phyloP scores from a whole-genome alignment of 2,329 filamentous ascomycete genomes.

The Aspergillus bombycis region DNA sequence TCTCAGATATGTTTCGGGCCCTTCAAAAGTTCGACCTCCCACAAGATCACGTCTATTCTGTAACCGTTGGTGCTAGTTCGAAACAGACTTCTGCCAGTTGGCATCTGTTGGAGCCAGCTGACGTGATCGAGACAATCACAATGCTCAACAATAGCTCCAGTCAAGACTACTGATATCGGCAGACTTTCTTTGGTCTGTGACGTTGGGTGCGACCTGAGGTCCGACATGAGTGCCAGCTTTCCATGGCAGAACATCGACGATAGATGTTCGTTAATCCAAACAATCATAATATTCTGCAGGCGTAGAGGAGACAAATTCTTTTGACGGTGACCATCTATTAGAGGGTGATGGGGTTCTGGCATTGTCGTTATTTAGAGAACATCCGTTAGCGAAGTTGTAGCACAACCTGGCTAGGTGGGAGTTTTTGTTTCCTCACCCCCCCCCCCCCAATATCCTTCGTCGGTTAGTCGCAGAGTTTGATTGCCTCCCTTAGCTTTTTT shows the following conservation, averaged over 20 bases:
- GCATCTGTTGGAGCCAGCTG: conserved; percentile 84
- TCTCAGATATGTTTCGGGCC: conserved; percentile 77
- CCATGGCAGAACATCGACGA: not conserved
- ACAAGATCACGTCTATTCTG: conserved; percentile 76
- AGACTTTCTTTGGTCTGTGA: not conserved
- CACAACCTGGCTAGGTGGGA: not conserved
- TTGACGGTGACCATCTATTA: not conserved
- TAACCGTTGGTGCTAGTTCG: conserved; percentile 87
- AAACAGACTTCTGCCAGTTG: conserved; percentile 90
- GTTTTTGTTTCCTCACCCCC: too few relatives aligned
- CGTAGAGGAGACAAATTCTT: not conserved
- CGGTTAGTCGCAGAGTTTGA: not conserved
- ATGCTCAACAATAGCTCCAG: conserved; percentile 53
- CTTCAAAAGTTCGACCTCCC: conserved; percentile 62
- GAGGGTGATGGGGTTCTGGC: conserved; percentile 6
- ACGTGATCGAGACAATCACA: conserved; percentile 73
- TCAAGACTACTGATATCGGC: conserved; percentile 10
- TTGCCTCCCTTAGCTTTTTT: not conserved
- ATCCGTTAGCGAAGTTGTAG: conserved; percentile 4
- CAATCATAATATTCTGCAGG: not conserved
- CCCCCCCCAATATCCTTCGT: too few relatives aligned
- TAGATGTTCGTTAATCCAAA: not conserved
- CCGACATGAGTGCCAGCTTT: not conserved
- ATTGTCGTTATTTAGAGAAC: not conserved
- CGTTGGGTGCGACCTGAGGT: not conserved